Base-by-base conservation (phyloP, 225 moss, liverwort and hornwort species). In the Marchantia polymorpha region DNA sequence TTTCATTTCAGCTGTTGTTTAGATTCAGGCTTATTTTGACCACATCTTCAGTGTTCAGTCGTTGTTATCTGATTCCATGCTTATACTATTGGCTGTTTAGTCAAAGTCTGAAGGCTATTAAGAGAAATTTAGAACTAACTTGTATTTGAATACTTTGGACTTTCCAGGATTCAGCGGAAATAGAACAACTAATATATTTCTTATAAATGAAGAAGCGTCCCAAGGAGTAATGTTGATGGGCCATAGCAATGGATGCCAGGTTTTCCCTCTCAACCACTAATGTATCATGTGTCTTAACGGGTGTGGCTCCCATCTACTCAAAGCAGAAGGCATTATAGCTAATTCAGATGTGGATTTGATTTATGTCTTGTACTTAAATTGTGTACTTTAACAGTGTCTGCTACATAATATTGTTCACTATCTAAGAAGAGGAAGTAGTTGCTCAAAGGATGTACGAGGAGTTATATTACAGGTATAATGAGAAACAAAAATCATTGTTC, bases 181-280 rank as follows among this genome's bases (percentile, higher is more conserved):
- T 99, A 69, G 95, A 99, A 80, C 91, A 90, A 84, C 90, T 99
- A 50, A 85, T 99, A 80, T 93, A 91, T 53, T 91, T 89, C 84
- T 99, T 60, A 99, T 99, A 78, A 92, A 99, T 81, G 92, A 93
- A 85, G 99, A 99, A 73, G 86, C 93, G 58, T 95, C 92, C 17
- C 90, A 99, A 84, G 99, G 99, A 74, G 93, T 99, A 50, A 88
- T 99, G 88, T 86, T 95, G 82, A 89, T 99, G 73, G 99, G 95
- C 75, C 95, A 99, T 70, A 99, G 93, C 85, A 99, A 93, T 77
- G 93, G 99, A 74, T 99, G 95, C 85, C 99, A 95, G 95, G 99
- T 86, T 75, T 74, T 65, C 23, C 52, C 68, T 79, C 77, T 48
- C 25, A 52, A 48, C 48, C 25, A n/a, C n/a, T n/a, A n/a, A n/a